Base-by-base conservation (phyloP, 2,329 filamentous ascomycete genomes). In the Botrytis pseudocinerea region DNA sequence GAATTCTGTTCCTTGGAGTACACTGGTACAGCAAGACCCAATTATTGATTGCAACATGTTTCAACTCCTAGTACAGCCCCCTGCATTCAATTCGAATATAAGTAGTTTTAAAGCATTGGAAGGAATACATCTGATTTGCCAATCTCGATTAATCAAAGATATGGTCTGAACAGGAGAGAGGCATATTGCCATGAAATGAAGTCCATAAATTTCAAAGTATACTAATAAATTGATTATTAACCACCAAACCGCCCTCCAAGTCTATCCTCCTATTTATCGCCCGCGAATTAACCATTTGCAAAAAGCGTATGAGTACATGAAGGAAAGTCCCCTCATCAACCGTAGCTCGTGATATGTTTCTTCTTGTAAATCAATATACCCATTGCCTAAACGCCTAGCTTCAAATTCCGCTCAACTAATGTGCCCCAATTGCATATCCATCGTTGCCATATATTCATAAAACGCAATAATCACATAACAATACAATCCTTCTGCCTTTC, bases 401-500 rank as follows among this genome's bases (percentile, higher is more conserved):
- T 28, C 14, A 44, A 42, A 46, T 42, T 46, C n/a, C 48, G 32
- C 48, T 46, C 44, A 28, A 7, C 40, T 51, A 54, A 51, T 10
- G 59, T 69, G 38, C 38, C 51, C 32, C 42, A 61, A 60, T 28
- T 46, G 44, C 70, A 16, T 62, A 35, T 38, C 8, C 42, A 16
- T 57, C 69, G 9, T 42, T 48, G 60, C 28, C 70, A 61, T 69
- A 28, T n/a, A 62, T 44, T 61, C 38, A 9, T 22, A 46, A 62
- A 35, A 70, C 25, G 32, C 54, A 69, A 70, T n/a, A 64, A 63
- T 75, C 69, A 80, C 78, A 79, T 79, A 64, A 79, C 65, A 69
- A 76, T 68, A 75, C 78, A 80, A 70, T 79, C 78, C 62, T 73
- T 78, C 9, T 78, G 77, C 61, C 73, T 76, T 48, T 59, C 70